Evolutionary conservation across 371 early-diverging fungal species (phyloP).

Genomic region (Phascolomyces articulosus): DNA sequence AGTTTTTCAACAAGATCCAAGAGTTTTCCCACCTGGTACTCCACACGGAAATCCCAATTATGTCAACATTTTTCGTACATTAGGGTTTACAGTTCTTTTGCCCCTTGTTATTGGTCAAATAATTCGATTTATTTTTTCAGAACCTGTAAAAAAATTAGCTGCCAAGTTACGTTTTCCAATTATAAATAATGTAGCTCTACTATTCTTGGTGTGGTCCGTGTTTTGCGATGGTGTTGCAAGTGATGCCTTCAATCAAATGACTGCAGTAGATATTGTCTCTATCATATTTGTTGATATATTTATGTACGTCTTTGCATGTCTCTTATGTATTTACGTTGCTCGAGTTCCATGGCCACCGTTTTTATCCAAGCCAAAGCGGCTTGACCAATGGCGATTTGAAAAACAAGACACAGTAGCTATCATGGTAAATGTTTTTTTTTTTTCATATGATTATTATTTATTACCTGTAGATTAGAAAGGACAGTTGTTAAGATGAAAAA

Average conservation of each 20-base stretch:
- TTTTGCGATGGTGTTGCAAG: conserved; percentile 75
- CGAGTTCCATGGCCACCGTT: conserved; percentile 44
- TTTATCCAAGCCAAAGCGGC: conserved; percentile 30
- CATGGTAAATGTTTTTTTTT: conserved; percentile 29
- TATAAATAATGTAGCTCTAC: conserved; percentile 59
- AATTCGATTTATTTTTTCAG: conserved; percentile 58
- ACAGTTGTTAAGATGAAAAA: neutral
- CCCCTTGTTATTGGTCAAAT: conserved; percentile 73
- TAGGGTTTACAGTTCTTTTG: conserved; percentile 64
- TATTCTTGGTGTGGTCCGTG: conserved; percentile 73
- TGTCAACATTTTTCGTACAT: conserved; percentile 48
- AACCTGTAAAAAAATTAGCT: conserved; percentile 46
- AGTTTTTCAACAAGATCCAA: conserved; percentile 38
- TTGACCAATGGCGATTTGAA: conserved; percentile 40
- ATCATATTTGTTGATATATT: conserved; percentile 57
- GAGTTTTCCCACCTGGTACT: conserved; percentile 48
- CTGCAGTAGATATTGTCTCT: conserved; percentile 60
- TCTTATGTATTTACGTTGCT: conserved; percentile 38
- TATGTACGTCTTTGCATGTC: conserved; percentile 50
- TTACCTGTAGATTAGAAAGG: too few species aligned
- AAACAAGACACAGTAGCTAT: conserved; percentile 57
- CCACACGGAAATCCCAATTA: conserved; percentile 55
- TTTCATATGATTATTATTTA: neutral
- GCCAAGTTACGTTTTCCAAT: conserved; percentile 56
- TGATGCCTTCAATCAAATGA: conserved; percentile 49